Conservation (phyloP, 176 grass and related monocot species). For the Bromus sterilis region DNA sequence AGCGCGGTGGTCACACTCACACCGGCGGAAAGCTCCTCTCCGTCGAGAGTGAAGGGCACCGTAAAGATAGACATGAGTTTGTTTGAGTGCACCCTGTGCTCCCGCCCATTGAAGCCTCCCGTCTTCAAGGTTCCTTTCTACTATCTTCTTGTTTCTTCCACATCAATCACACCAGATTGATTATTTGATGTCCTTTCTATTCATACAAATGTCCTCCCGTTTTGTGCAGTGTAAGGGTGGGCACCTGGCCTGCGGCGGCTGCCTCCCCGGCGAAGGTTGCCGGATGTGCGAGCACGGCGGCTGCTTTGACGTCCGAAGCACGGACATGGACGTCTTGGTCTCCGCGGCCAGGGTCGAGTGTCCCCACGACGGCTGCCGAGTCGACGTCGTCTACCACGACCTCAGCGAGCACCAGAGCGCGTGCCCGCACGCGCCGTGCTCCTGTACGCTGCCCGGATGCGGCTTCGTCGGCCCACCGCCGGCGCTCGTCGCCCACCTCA, state of each 20-base stretch:
- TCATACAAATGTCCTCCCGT: too few species aligned
- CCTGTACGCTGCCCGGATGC: background rate
- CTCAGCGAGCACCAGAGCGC: background rate
- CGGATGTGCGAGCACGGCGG: background rate
- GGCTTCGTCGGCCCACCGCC: background rate
- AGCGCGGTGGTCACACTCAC: too few species aligned
- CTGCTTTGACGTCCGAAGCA: background rate
- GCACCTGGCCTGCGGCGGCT: background rate
- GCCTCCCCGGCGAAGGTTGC: background rate
- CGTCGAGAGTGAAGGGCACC: too few species aligned
- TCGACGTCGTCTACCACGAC: background rate
- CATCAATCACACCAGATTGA: too few species aligned
- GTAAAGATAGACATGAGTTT: too few species aligned
- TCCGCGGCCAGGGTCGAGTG: background rate
- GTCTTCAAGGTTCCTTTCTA: background rate
- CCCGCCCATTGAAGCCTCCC: background rate
- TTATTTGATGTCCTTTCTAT: too few species aligned
- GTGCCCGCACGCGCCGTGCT: background rate
- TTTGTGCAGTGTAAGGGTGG: background rate
- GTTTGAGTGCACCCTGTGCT: too few species aligned
- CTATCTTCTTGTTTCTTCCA: too few species aligned
- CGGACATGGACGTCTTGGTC: background rate
- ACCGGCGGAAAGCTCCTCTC: too few species aligned
- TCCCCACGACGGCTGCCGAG: background rate
- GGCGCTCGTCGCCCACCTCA: background rate